phyloP scores from a whole-genome alignment of 257 asterid species.

The Jaltomata sinuosa region DNA sequence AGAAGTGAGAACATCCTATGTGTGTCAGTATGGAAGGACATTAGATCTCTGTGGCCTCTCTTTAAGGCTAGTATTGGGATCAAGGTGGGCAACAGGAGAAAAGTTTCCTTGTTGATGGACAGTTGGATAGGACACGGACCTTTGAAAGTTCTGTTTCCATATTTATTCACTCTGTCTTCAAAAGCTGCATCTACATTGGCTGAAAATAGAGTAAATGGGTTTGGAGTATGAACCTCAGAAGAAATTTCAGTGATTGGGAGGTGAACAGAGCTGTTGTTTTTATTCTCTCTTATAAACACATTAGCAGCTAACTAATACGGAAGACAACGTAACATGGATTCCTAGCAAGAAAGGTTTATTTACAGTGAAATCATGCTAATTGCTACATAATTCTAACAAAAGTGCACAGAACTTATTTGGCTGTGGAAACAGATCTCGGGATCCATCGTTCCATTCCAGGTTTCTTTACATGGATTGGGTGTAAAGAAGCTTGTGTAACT shows the following conservation, averaged over 20 bases:
- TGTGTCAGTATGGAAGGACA: neutral
- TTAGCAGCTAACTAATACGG: neutral
- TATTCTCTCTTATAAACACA: neutral
- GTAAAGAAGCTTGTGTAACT: neutral
- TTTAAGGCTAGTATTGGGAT: neutral
- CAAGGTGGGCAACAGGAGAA: neutral
- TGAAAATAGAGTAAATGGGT: neutral
- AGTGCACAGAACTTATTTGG: neutral
- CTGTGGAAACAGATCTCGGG: neutral
- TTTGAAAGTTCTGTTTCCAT: neutral
- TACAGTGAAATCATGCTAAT: neutral
- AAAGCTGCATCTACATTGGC: neutral
- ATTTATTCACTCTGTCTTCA: neutral
- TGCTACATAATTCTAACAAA: neutral
- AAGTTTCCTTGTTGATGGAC: neutral
- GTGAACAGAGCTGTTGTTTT: neutral
- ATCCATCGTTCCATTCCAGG: neutral
- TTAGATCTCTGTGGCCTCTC: neutral
- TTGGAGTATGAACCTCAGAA: neutral
- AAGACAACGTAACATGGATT: neutral
- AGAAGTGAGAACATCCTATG: neutral
- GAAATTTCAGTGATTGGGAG: neutral
- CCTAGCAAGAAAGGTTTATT: neutral
- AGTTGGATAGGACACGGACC: neutral
- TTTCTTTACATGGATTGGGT: neutral